A percentile compares a stretch with the other conserved stretches of the same genome.
phyloP scores from a whole-genome alignment of 192 early-diverging fungal genomes.

The Coemansia sp. region DNA sequence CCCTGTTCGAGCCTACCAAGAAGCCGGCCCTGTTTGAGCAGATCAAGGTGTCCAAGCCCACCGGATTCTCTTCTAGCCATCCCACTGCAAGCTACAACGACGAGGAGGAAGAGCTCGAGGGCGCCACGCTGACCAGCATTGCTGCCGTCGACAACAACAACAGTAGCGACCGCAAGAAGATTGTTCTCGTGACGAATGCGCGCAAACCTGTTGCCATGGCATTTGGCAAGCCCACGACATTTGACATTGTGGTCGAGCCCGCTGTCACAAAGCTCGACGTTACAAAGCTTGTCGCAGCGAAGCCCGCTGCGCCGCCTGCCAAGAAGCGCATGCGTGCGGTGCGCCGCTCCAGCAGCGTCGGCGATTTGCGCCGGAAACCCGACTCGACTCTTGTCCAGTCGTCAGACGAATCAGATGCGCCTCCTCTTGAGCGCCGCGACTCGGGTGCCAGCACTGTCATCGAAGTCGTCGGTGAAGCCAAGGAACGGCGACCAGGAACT shows the following conservation, averaged over 20 bases:
- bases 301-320: constrained; percentile 19
- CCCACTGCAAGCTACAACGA: background rate
- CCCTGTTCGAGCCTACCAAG: background rate
- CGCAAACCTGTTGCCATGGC: constrained; percentile 43
- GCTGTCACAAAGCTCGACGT: background rate
- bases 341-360: constrained; percentile 39
- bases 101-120: constrained; percentile 25
- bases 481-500: constrained; percentile 47
- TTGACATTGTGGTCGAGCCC: constrained; percentile 26
- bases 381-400: constrained; percentile 11
- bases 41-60: background rate
- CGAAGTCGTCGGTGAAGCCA: constrained; percentile 43
- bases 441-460: constrained; percentile 47
- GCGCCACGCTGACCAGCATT: constrained; percentile 39
- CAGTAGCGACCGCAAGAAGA: background rate
- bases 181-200: background rate
- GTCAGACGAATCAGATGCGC: constrained; percentile 1
- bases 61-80: background rate
- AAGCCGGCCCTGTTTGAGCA: constrained; percentile 2
- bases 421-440: constrained; percentile 10
- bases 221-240: constrained; percentile 45
- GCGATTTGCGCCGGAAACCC: constrained; percentile 23
- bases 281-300: background rate
- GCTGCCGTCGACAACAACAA: background rate
- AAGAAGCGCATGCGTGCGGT: constrained; percentile 46